A percentile compares a stretch with the other conserved stretches of the same genome.
phyloP scores from a whole-genome alignment of 768 basidiomycete species.

The Chalciporus piperatus region DNA sequence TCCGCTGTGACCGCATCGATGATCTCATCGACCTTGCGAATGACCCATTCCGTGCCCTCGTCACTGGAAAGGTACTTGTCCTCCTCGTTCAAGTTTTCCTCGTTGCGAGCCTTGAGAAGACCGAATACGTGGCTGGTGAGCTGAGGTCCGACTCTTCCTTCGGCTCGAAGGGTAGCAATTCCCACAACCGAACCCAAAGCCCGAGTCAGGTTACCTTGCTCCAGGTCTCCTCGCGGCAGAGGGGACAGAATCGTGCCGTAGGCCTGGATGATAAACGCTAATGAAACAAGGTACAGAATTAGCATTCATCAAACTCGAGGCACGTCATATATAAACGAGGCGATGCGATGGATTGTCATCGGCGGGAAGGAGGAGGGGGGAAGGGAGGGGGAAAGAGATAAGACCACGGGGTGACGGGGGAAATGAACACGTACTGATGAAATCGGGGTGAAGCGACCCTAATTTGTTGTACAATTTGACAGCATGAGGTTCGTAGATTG shows the following conservation, averaged over 20 bases:
- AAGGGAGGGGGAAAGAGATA: constrained; percentile 24
- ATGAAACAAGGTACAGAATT: constrained; percentile 22
- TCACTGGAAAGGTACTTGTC: constrained; percentile 81
- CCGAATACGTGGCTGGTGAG: constrained; percentile 88
- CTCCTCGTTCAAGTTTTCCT: constrained; percentile 58
- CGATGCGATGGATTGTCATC: constrained; percentile 29
- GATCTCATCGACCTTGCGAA: constrained; percentile 79
- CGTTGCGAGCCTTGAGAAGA: constrained; percentile 76
- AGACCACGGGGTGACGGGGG: constrained; percentile 32
- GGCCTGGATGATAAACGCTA: constrained; percentile 84
- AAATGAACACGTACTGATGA: constrained; percentile 69
- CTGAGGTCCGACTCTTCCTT: constrained; percentile 82
- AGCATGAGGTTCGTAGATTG: constrained; percentile 86
- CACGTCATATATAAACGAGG: constrained; percentile 31
- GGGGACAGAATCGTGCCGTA: constrained; percentile 80
- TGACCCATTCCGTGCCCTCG: constrained; percentile 86
- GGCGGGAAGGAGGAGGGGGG: constrained; percentile 10
- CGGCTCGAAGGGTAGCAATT: constrained; percentile 80
- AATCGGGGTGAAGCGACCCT: constrained; percentile 87
- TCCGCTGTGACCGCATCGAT: constrained; percentile 65
- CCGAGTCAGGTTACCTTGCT: constrained; percentile 84
- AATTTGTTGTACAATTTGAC: constrained; percentile 88
- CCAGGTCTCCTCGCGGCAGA: constrained; percentile 60
- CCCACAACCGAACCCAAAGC: constrained; percentile 82
- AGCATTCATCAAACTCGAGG: constrained; percentile 32